Conservation (phyloP, 192 early-diverging fungal genomes). For the Paraglomus occultum region DNA sequence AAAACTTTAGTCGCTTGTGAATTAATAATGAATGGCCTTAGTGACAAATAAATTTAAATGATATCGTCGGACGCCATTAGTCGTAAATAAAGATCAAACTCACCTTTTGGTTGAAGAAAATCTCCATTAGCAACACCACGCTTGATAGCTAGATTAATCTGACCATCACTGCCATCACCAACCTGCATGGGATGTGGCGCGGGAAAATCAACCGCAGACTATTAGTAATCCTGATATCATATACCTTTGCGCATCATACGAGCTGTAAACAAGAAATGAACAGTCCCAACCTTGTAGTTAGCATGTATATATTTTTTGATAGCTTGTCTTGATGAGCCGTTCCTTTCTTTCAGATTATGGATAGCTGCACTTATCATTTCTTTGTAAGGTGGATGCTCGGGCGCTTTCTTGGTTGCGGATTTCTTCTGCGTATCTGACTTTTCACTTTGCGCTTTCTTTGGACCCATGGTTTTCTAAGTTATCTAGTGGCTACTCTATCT, state of each 20-base stretch:
- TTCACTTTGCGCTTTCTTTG: neutral
- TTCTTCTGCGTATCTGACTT: neutral
- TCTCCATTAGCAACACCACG: conserved; percentile 60
- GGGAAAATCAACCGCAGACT: too few species aligned
- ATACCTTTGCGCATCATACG: too few species aligned
- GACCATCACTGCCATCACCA: conserved; percentile 51
- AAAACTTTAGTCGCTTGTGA: neutral
- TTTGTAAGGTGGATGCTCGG: conserved; percentile 45
- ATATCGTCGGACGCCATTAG: neutral
- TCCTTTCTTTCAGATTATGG: conserved; percentile 65
- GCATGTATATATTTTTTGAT: conserved; percentile 79
- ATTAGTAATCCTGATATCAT: too few species aligned
- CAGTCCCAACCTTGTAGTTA: conserved; percentile 61
- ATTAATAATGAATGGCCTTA: conserved; percentile 3
- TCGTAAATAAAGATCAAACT: conserved; percentile 3
- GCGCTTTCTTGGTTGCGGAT: conserved; percentile 39
- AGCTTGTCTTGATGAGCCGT: conserved; percentile 67
- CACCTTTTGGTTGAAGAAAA: conserved; percentile 67
- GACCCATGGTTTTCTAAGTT: neutral
- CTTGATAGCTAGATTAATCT: conserved; percentile 66
- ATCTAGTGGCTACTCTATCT: too few species aligned
- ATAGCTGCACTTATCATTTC: conserved; percentile 52
- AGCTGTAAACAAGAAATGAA: too few species aligned
- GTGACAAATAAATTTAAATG: neutral
- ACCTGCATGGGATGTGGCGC: neutral